Percentiles rank a stretch among this genome's conserved stretches.
Evolutionary conservation across 73 alveolate genomes (phyloP).

Genomic region (Paramecium bursaria): DNA sequence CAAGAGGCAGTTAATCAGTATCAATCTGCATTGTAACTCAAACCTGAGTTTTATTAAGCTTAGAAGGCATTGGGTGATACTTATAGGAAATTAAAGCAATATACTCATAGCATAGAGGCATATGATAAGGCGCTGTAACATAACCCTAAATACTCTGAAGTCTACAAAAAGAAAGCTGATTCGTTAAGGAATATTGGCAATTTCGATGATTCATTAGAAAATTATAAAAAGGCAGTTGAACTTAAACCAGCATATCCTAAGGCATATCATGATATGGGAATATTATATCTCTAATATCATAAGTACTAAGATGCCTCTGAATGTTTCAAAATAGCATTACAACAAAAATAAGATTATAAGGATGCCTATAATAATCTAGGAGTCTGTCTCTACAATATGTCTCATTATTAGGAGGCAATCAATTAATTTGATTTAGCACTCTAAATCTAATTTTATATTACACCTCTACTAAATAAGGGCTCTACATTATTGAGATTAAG

Average conservation of each 20-base stretch:
- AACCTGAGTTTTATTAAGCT: conserved; percentile 58
- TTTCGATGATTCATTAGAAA: conserved; percentile 33
- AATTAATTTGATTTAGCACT: conserved; percentile 39
- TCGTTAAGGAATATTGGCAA: conserved; percentile 11
- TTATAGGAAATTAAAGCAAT: conserved; percentile 42
- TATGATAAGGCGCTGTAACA: conserved; percentile 33
- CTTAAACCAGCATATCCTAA: conserved; percentile 28
- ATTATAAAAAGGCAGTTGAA: conserved; percentile 52
- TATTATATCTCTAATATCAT: conserved; percentile 2
- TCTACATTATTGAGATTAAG: conserved; percentile 54
- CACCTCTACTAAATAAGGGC: conserved; percentile 45
- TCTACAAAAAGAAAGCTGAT: conserved; percentile 52
- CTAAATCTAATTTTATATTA: background rate
- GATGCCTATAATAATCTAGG: conserved; percentile 59
- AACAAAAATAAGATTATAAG: conserved; percentile 50
- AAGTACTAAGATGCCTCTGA: conserved; percentile 36
- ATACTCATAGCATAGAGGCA: background rate
- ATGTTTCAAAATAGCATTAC: conserved; percentile 29
- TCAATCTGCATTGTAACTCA: conserved; percentile 28
- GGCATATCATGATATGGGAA: conserved; percentile 46
- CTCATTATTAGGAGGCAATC: conserved; percentile 28
- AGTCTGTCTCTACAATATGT: conserved; percentile 19
- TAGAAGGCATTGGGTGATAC: conserved; percentile 60
- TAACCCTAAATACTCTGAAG: conserved; percentile 42
- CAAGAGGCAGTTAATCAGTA: conserved; percentile 46